phyloP scores from a whole-genome alignment of 768 basidiomycete genomes.

The Mycena latifolia region DNA sequence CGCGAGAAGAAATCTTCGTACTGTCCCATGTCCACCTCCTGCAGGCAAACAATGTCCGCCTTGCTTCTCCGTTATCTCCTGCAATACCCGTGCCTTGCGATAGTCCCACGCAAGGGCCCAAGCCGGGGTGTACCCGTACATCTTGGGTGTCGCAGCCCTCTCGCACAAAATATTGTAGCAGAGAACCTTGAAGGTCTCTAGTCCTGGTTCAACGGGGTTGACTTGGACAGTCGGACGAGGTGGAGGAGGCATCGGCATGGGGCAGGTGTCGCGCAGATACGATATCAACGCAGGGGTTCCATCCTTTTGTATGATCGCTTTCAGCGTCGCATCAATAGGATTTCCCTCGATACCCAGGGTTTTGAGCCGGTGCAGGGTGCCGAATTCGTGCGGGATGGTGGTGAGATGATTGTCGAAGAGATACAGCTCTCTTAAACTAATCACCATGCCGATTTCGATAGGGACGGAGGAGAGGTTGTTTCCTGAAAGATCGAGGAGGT shows the following conservation, averaged over 20 bases:
- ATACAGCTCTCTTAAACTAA: slow-evolving; percentile 90
- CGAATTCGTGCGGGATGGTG: slow-evolving; percentile 88
- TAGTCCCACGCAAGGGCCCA: slow-evolving; percentile 99
- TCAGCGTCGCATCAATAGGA: slow-evolving; percentile 83
- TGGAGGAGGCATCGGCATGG: slow-evolving; percentile 84
- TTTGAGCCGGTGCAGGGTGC: slow-evolving; percentile 91
- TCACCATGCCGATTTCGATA: slow-evolving; percentile 91
- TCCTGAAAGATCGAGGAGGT: slow-evolving; percentile 91
- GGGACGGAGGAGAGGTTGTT: slow-evolving; percentile 86
- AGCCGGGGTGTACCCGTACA: slow-evolving; percentile 96
- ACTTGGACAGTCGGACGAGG: slow-evolving; percentile 76
- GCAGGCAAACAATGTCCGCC: slow-evolving; percentile 93
- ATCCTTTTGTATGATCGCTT: slow-evolving; percentile 90
- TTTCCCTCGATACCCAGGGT: slow-evolving; percentile 98
- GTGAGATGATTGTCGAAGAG: slow-evolving; percentile 96
- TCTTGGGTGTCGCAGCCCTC: slow-evolving; percentile 84
- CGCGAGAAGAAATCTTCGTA: slow-evolving; percentile 93
- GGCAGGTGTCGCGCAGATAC: slow-evolving; percentile 94
- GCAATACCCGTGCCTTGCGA: slow-evolving; percentile 88
- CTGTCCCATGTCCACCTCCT: slow-evolving; percentile 94
- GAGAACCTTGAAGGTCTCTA: slow-evolving; percentile 85
- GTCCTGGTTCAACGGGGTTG: slow-evolving; percentile 68
- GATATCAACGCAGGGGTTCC: slow-evolving; percentile 92
- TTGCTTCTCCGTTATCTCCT: slow-evolving; percentile 85
- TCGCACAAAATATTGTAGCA: slow-evolving; percentile 97